Evolutionary conservation across 2,329 filamentous ascomycete genomes (phyloP).

Genomic region (Geoglossum cookeanum): DNA sequence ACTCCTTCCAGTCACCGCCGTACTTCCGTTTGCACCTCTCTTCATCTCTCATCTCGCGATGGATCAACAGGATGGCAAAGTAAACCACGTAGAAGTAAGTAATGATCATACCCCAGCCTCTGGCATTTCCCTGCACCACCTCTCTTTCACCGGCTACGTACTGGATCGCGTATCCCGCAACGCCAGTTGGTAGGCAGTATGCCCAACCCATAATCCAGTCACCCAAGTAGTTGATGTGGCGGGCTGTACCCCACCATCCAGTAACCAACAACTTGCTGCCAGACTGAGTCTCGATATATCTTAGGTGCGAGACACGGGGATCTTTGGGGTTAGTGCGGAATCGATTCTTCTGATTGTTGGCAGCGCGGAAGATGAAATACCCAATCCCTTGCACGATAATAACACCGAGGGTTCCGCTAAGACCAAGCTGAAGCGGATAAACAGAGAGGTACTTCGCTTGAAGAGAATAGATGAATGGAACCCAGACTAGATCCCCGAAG

Average conservation of each 20-base stretch:
- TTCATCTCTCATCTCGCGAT: slow-evolving; percentile 73
- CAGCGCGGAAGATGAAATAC: slow-evolving; percentile 84
- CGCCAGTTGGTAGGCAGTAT: slow-evolving; percentile 68
- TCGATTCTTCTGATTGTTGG: slow-evolving; percentile 86
- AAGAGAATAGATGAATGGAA: slow-evolving; percentile 73
- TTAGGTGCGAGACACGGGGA: slow-evolving; percentile 57
- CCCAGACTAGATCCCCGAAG: slow-evolving; percentile 84
- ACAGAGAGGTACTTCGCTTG: slow-evolving; percentile 71
- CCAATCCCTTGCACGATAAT: slow-evolving; percentile 48
- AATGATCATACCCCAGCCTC: slow-evolving; percentile 68
- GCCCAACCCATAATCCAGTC: slow-evolving; percentile 92
- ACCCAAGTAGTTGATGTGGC: slow-evolving; percentile 90
- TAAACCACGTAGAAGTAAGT: slow-evolving; percentile 94
- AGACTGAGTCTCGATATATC: slow-evolving; percentile 66
- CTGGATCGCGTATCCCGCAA: slow-evolving; percentile 61
- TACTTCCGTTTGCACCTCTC: slow-evolving; percentile 86
- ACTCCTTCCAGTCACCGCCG: slow-evolving; percentile 77
- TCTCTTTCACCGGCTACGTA: slow-evolving; percentile 19
- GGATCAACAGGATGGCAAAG: slow-evolving; percentile 70
- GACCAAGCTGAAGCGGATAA: slow-evolving; percentile 63
- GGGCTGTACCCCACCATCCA: slow-evolving; percentile 83
- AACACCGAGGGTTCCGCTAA: slow-evolving; percentile 43
- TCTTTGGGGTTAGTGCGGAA: slow-evolving; percentile 80
- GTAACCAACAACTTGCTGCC: slow-evolving; percentile 66
- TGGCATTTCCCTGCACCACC: slow-evolving; percentile 51